Percentiles rank a stretch among this genome's conserved stretches.
phyloP scores from a whole-genome alignment of 169 alveolate species.

The Eimeria zaria region DNA sequence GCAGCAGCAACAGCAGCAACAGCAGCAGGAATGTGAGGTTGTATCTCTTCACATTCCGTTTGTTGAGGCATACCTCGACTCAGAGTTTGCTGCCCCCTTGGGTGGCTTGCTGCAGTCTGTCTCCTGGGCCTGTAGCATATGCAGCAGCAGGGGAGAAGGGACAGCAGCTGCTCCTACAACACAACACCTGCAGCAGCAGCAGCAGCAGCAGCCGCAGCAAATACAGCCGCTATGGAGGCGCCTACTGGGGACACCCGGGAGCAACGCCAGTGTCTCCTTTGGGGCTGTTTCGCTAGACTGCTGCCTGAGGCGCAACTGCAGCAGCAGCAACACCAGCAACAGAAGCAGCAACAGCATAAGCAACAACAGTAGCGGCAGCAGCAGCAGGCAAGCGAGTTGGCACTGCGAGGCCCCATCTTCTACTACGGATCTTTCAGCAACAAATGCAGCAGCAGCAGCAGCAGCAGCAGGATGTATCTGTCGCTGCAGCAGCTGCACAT shows the following conservation, averaged over 20 bases:
- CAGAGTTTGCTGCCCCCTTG: conserved; percentile 19
- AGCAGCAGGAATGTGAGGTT: conserved; percentile 4
- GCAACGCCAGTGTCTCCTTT: conserved; percentile 7
- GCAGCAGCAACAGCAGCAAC: conserved; percentile 55
- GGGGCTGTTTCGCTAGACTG: conserved; percentile 44
- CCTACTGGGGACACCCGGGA: conserved; percentile 38
- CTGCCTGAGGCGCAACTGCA: not conserved
- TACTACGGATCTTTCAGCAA: not conserved
- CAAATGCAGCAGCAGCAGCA: conserved; percentile 33
- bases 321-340: not conserved
- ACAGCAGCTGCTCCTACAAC: not conserved
- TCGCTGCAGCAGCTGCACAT: conserved; percentile 22
- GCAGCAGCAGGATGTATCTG: conserved; percentile 15
- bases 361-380: conserved; percentile 21
- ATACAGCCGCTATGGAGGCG: conserved; percentile 17
- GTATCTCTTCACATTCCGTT: conserved; percentile 37
- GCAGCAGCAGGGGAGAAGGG: not conserved
- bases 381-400: not conserved
- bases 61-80: conserved; percentile 14
- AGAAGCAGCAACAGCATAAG: not conserved
- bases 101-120: conserved; percentile 4
- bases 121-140: not conserved
- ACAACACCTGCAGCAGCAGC: conserved; percentile 20
- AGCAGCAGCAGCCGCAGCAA: conserved; percentile 26
- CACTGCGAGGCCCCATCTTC: not conserved